A percentile compares a stretch with the other conserved stretches of the same genome.
Conservation (phyloP, 1,284 basidiomycete genomes). For the Agroathelia rolfsii region DNA sequence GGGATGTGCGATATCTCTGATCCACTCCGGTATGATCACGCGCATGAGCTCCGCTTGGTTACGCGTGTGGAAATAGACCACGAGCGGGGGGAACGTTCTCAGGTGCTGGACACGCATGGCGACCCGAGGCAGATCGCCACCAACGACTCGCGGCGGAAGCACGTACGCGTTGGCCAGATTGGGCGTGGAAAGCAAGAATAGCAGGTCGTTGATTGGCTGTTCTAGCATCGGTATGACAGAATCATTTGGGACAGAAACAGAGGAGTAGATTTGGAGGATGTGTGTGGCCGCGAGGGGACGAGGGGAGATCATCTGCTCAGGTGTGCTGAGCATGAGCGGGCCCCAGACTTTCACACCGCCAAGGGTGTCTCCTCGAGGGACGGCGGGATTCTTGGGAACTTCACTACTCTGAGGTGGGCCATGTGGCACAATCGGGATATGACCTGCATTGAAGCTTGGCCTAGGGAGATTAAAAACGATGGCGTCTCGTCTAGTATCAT, state of each 20-base stretch:
- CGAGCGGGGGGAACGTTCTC: conserved; percentile 24
- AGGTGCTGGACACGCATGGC: conserved; percentile 23
- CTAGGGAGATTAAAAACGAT: conserved; percentile 13
- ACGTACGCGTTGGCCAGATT: conserved; percentile 16
- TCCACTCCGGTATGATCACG: conserved; percentile 27
- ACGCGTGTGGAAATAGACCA: conserved; percentile 29
- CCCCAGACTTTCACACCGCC: conserved; percentile 15
- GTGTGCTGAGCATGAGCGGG: conserved; percentile 14
- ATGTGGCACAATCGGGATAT: too few relatives aligned
- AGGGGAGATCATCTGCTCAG: conserved; percentile 23
- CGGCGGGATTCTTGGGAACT: conserved; percentile 9
- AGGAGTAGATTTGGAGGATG: conserved; percentile 22
- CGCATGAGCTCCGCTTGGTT: conserved; percentile 28
- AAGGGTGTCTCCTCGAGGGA: conserved; percentile 6
- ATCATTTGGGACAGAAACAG: conserved; percentile 7
- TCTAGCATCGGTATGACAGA: conserved; percentile 15
- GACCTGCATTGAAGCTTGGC: conserved; percentile 1
- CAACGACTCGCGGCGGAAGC: conserved; percentile 23
- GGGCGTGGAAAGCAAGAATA: conserved; percentile 26
- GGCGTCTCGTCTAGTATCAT: conserved; percentile 20
- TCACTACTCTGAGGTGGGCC: too few relatives aligned
- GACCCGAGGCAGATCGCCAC: conserved; percentile 25
- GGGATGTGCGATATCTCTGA: conserved; percentile 26
- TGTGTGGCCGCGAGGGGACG: conserved; percentile 28
- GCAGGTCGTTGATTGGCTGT: conserved; percentile 27